Evolutionary conservation across 352 stramenopile genomes (phyloP).

Genomic region (Phytophthora hybrid): DNA sequence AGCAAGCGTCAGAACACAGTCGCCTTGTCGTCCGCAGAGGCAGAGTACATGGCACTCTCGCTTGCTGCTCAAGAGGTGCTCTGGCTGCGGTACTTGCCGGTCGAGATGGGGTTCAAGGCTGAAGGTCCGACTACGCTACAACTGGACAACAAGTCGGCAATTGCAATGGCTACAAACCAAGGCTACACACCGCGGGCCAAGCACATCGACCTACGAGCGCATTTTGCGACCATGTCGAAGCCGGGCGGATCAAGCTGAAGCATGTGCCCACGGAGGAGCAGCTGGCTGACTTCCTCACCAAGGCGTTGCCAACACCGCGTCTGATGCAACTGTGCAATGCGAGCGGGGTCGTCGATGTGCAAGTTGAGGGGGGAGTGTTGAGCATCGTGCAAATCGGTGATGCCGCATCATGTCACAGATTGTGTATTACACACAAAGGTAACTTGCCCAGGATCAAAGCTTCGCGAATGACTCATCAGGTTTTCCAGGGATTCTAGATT

Average conservation of each 20-base stretch:
- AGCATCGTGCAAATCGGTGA: neutral
- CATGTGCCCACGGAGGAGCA: neutral
- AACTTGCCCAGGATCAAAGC: too few relatives aligned
- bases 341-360: neutral
- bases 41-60: slow-evolving; percentile 19
- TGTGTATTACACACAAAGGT: too few relatives aligned
- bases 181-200: slow-evolving; percentile 7
- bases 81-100: slow-evolving; percentile 7
- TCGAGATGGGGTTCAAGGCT: slow-evolving; percentile 6
- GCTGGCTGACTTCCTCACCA: slow-evolving; percentile 7
- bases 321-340: neutral
- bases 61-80: slow-evolving; percentile 15
- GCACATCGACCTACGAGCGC: slow-evolving; percentile 5
- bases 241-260: neutral
- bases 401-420: too few relatives aligned
- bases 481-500: too few relatives aligned
- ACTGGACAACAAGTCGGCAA: slow-evolving; percentile 13
- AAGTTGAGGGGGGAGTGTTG: slow-evolving; percentile 14
- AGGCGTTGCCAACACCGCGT: neutral
- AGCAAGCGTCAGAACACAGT: slow-evolving; percentile 8
- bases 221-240: slow-evolving; percentile 7
- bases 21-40: slow-evolving; percentile 9
- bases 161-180: neutral
- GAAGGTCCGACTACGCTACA: neutral
- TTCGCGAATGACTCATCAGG: too few relatives aligned